Evolutionary conservation across 2,329 filamentous ascomycete species (phyloP), one percentile per base, ranked within the genome.

Genomic region (Hypoxylon sp.): DNA sequence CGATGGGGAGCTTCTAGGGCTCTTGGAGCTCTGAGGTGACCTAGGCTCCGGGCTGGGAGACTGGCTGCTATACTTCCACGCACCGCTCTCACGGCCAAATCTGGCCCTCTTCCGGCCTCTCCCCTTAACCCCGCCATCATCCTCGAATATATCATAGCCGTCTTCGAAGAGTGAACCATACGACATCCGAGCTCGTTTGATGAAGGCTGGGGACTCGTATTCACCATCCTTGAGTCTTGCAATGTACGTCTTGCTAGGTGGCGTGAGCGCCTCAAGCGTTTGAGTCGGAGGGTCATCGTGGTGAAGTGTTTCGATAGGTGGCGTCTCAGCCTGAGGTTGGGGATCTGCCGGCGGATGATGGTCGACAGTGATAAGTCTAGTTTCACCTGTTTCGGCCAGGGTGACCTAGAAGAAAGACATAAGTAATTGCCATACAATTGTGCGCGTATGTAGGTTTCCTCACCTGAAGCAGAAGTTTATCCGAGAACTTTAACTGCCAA

Each of bases 121-220:
- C 4, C 87, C 88, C 37, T 82, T 85, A 25, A 87, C 82, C 46
- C 85, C 85, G 1, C 87, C 88, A 77, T 92, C 89, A 27, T 92
- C 91, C 66, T 93, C 90, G 13, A 95, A 91, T 2, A 90, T 87
- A 73, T 94, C 90, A 69, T 89, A 86, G 1, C 85, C 85, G 3
- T 85, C 85, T 70, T 92, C 88, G 56, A 91, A 88, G 0, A 91
- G 80, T 0, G 89, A 88, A 1, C 90, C 90, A 62, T 91, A 91
- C 0, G 92, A 94, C 3, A 91, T 82, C 61, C 91, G 85, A 13
- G 88, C 86, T 59, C 91, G 86, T 78, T 92, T 95, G 20, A 93
- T 81, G 73, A 97, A 97, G 0, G 93, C 92, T 0, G 94, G 94
- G 2, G 94, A 97, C 3, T 88, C 84, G 82, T 90, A 96, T 72